A percentile compares a stretch with the other conserved stretches of the same genome.
These are phyloP conservation scores for Yamadazyma ubonensis DNA, from an alignment of 805 yeast genomes.

Conservation along the genomic window DNA sequence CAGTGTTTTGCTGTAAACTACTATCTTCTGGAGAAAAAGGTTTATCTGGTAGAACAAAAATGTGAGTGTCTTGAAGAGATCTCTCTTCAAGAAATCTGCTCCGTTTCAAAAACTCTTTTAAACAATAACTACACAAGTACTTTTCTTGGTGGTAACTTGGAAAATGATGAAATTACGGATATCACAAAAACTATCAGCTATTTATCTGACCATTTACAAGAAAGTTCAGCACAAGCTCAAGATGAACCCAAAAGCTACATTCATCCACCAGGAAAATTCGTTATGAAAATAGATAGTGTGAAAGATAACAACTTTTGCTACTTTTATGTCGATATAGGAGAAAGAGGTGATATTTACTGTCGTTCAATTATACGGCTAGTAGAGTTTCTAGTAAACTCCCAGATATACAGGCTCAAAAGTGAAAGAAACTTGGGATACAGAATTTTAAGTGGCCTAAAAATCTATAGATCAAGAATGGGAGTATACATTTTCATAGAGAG, in stretches of 20 bases:
- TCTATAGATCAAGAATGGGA: conserved; percentile 14
- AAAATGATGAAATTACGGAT: conserved; percentile 1
- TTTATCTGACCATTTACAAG: conserved; percentile 7
- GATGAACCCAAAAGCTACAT: not conserved
- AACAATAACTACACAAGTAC: conserved; percentile 6
- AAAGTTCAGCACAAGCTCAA: not conserved
- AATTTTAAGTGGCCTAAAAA: conserved; percentile 11
- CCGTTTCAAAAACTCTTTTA: conserved; percentile 4
- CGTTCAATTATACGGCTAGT: conserved; percentile 10
- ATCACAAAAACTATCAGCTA: conserved; percentile 6
- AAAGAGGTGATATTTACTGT: conserved; percentile 5
- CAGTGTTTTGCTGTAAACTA: conserved; percentile 51
- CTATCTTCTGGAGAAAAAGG: conserved; percentile 53
- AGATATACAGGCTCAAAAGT: conserved; percentile 4
- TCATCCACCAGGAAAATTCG: conserved; percentile 1
- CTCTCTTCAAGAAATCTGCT: conserved; percentile 27
- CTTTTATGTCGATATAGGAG: conserved; percentile 13
- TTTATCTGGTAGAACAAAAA: conserved; percentile 56
- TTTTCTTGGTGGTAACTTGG: conserved; percentile 13
- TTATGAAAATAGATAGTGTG: not conserved
- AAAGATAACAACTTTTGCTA: conserved; percentile 3
- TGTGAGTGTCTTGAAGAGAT: conserved; percentile 54
- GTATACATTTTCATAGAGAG: conserved; percentile 15
- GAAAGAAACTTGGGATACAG: conserved; percentile 12
- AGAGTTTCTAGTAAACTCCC: conserved; percentile 6